These are phyloP conservation scores for Erodium texanum DNA, from an alignment of 441 rosid species.

Conservation along the genomic window DNA sequence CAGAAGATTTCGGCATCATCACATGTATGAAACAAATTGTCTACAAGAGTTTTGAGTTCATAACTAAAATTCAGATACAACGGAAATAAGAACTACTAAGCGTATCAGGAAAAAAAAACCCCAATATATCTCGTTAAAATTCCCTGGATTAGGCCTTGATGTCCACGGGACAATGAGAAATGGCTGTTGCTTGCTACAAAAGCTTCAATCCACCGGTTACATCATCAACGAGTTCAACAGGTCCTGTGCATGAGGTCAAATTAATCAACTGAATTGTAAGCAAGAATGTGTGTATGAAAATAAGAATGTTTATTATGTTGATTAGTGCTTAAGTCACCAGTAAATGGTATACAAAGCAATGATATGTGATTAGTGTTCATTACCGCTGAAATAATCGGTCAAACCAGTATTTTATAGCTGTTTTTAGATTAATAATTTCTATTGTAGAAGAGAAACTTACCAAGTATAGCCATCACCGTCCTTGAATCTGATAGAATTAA, in stretches of 20 bases:
- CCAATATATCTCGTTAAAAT: too few species aligned
- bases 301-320: too few species aligned
- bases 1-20: neutral
- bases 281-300: too few species aligned
- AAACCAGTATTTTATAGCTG: neutral
- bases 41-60: neutral
- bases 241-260: conserved; percentile 37
- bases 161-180: neutral
- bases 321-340: too few species aligned
- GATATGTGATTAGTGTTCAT: too few species aligned
- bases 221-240: conserved; percentile 72
- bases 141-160: too few species aligned
- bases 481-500: conserved; percentile 66
- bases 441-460: conserved; percentile 33
- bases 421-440: neutral
- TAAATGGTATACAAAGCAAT: too few species aligned
- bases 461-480: conserved; percentile 97
- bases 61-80: neutral
- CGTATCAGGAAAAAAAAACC: too few species aligned
- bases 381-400: neutral
- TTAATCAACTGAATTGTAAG: neutral
- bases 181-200: conserved; percentile 26
- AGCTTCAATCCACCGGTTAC: conserved; percentile 82
- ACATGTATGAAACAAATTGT: neutral
- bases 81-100: neutral